A percentile compares a stretch with the other conserved stretches of the same genome.
phyloP scores from a whole-genome alignment of 139 green algal genomes.

The Chara braunii region DNA sequence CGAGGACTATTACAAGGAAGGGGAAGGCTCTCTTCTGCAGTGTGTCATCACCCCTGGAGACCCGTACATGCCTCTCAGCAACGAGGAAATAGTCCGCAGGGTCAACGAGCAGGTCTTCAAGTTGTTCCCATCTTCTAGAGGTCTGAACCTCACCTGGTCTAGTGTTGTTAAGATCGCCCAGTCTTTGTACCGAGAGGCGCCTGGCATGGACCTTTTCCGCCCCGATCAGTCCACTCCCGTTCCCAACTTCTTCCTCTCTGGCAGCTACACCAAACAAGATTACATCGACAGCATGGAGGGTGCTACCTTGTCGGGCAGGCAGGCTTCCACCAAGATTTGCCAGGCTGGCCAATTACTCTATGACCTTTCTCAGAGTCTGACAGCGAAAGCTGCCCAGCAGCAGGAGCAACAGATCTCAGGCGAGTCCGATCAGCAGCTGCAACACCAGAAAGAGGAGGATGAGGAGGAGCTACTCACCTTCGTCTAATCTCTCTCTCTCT shows the following conservation, averaged over 20 bases:
- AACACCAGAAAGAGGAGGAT: too few species aligned
- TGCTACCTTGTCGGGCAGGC: slow-evolving; percentile 75
- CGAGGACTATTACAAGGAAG: slow-evolving; percentile 86
- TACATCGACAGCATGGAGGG: slow-evolving; percentile 99
- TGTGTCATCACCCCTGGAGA: slow-evolving; percentile 65
- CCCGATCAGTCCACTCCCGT: slow-evolving; percentile 84
- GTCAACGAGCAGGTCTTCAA: slow-evolving; percentile 64
- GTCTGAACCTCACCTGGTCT: slow-evolving; percentile 67
- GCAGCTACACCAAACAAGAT: slow-evolving; percentile 91
- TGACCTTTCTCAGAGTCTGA: too few species aligned
- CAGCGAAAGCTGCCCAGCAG: too few species aligned
- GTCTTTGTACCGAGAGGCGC: slow-evolving; percentile 81
- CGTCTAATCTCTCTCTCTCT: too few species aligned
- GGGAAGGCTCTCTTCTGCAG: slow-evolving; percentile 83
- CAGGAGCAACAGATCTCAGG: too few species aligned
- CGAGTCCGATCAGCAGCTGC: too few species aligned
- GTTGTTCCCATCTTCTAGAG: slow-evolving; percentile 78
- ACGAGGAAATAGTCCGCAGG: slow-evolving; percentile 77
- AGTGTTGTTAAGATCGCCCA: slow-evolving; percentile 91
- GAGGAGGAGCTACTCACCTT: too few species aligned
- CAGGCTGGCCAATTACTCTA: too few species aligned
- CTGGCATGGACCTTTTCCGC: slow-evolving; percentile 63
- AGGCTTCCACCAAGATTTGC: slow-evolving; percentile 24
- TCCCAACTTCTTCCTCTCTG: slow-evolving; percentile 90
- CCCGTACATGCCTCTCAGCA: slow-evolving; percentile 83